Conservation (phyloP, 2,329 filamentous ascomycete species). For the Cercospora sp. region DNA sequence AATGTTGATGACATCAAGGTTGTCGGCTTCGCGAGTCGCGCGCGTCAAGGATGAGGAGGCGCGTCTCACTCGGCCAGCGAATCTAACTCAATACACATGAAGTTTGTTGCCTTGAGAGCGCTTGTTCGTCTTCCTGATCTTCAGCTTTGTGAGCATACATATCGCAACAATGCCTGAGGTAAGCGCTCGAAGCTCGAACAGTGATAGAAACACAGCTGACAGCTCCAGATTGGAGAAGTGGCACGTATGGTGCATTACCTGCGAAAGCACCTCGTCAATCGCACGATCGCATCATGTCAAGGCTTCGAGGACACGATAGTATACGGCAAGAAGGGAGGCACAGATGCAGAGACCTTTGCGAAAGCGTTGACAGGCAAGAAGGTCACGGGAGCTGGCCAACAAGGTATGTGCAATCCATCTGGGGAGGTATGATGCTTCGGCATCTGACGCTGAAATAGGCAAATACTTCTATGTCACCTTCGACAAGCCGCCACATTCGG, state of each 20-base stretch:
- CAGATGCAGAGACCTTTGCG: slow-evolving; percentile 71
- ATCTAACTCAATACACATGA: neutral
- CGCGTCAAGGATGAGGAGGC: slow-evolving; percentile 4
- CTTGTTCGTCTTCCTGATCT: neutral
- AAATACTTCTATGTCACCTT: slow-evolving; percentile 96
- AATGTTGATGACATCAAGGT: slow-evolving; percentile 3
- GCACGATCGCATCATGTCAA: slow-evolving; percentile 68
- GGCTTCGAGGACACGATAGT: slow-evolving; percentile 79
- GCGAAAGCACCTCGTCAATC: slow-evolving; percentile 78
- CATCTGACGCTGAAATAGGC: neutral
- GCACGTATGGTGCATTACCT: slow-evolving; percentile 85
- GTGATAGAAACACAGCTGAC: neutral
- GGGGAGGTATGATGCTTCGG: neutral
- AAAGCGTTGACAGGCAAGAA: slow-evolving; percentile 73
- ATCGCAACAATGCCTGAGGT: slow-evolving; percentile 25
- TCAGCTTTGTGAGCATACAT: neutral
- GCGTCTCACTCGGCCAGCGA: slow-evolving; percentile 6
- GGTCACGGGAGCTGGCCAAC: slow-evolving; percentile 70
- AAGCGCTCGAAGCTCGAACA: neutral
- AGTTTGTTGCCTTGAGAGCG: neutral
- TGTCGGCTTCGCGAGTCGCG: neutral
- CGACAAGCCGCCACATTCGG: slow-evolving; percentile 73
- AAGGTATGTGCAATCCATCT: slow-evolving; percentile 54
- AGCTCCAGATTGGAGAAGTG: slow-evolving; percentile 57
- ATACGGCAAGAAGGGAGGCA: slow-evolving; percentile 84